Conservation (phyloP, 2,329 filamentous ascomycete genomes). For the Sclerotinia glacialis region DNA sequence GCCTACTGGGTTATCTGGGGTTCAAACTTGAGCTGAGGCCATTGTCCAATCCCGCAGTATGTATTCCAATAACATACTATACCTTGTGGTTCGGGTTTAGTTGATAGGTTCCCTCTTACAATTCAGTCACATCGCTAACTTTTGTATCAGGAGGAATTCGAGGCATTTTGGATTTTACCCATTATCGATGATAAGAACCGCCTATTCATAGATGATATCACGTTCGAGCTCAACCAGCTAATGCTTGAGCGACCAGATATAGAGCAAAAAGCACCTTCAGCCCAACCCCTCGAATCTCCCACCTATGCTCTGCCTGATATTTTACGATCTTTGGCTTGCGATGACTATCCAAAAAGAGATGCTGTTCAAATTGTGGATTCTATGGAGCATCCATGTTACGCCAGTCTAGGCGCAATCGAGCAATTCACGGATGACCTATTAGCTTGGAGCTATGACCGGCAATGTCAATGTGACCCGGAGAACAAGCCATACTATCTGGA, state of each 20-base stretch:
- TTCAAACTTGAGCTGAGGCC: slow-evolving; percentile 47
- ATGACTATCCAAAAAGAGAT: slow-evolving; percentile 34
- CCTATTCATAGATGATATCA: slow-evolving; percentile 55
- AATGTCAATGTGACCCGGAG: slow-evolving; percentile 53
- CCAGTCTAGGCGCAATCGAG: slow-evolving; percentile 58
- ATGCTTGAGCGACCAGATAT: slow-evolving; percentile 28
- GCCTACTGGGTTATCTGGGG: slow-evolving; percentile 55
- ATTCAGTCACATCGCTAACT: not conserved
- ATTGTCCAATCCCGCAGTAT: slow-evolving; percentile 40
- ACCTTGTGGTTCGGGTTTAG: not conserved
- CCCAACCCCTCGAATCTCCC: slow-evolving; percentile 17
- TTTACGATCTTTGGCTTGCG: slow-evolving; percentile 34
- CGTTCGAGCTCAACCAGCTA: slow-evolving; percentile 49
- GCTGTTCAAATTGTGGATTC: slow-evolving; percentile 39
- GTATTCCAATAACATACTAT: slow-evolving; percentile 26
- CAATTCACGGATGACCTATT: slow-evolving; percentile 63
- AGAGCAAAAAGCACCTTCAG: slow-evolving; percentile 24
- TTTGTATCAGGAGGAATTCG: slow-evolving; percentile 31
- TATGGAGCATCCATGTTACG: slow-evolving; percentile 49
- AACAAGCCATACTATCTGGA: slow-evolving; percentile 62
- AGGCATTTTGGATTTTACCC: slow-evolving; percentile 39
- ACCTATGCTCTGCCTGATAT: slow-evolving; percentile 32
- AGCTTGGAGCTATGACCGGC: slow-evolving; percentile 59
- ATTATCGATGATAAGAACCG: slow-evolving; percentile 32
- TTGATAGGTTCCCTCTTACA: not conserved